Percentiles rank a stretch among this genome's conserved stretches.
Evolutionary conservation across 495 filamentous ascomycete species (phyloP).

Genomic region (Penicillium nucicola): DNA sequence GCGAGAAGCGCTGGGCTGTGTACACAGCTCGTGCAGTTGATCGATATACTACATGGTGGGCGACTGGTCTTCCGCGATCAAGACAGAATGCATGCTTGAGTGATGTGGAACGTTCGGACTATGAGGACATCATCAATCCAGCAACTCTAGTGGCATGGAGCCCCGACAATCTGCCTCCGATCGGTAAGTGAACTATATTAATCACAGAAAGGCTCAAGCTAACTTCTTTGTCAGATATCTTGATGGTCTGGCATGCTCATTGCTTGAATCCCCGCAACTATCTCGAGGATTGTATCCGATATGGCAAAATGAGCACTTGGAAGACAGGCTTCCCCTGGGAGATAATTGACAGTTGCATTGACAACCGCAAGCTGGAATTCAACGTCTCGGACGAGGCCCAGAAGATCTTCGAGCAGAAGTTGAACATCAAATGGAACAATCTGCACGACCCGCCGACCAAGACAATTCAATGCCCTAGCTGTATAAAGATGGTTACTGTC

Average conservation of each 20-base stretch:
- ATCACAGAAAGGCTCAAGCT: background rate
- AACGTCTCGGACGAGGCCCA: conserved; percentile 42
- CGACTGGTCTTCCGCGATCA: conserved; percentile 20
- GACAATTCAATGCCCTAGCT: conserved; percentile 55
- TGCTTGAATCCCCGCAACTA: conserved; percentile 76
- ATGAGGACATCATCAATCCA: conserved; percentile 13
- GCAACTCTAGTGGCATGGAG: conserved; percentile 14
- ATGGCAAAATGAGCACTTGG: conserved; percentile 59
- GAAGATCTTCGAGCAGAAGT: conserved; percentile 46
- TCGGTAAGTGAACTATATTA: conserved; percentile 16
- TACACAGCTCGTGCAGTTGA: conserved; percentile 71
- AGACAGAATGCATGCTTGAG: conserved; percentile 7
- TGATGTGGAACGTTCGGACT: conserved; percentile 2
- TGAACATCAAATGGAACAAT: conserved; percentile 58
- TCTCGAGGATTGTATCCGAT: conserved; percentile 71
- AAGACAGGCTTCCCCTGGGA: conserved; percentile 67
- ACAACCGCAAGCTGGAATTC: conserved; percentile 60
- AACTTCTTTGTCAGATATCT: conserved; percentile 52
- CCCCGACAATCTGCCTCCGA: conserved; percentile 20
- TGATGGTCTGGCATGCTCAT: conserved; percentile 88
- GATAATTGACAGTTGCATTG: conserved; percentile 58
- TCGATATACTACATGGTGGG: conserved; percentile 73
- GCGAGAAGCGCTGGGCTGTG: conserved; percentile 77
- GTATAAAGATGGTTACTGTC: conserved; percentile 24
- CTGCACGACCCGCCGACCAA: conserved; percentile 47